A percentile compares a stretch with the other conserved stretches of the same genome.
These are phyloP conservation scores for Lupinus albus DNA, from an alignment of 306 rosid genomes.

Conservation along the genomic window DNA sequence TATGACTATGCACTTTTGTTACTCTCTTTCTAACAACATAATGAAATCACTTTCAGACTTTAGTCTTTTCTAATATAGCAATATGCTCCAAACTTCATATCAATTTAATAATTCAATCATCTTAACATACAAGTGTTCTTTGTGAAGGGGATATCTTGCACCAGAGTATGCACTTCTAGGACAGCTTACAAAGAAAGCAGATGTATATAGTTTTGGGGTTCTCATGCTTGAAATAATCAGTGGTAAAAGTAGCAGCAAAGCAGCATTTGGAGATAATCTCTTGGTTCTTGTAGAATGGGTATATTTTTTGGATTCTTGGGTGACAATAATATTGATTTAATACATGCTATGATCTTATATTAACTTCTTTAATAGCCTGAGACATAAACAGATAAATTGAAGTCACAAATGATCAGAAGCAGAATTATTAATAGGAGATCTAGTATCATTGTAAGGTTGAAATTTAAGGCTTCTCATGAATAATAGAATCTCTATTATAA, in stretches of 20 bases:
- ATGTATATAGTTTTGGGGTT: slow-evolving; percentile 86
- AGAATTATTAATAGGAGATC: background rate
- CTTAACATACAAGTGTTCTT: slow-evolving; percentile 18
- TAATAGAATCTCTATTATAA: background rate
- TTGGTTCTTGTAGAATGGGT: slow-evolving; percentile 95
- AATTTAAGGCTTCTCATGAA: slow-evolving; percentile 16
- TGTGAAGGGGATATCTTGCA: slow-evolving; percentile 83
- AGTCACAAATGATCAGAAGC: slow-evolving; percentile 9
- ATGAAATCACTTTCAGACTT: slow-evolving; percentile 6
- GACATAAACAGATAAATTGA: background rate
- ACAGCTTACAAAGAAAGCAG: slow-evolving; percentile 95
- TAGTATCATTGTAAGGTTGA: background rate
- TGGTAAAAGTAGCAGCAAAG: slow-evolving; percentile 80
- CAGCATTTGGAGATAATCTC: slow-evolving; percentile 77
- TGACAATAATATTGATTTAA: background rate
- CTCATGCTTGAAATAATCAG: slow-evolving; percentile 88
- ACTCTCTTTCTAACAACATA: background rate
- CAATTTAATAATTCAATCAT: background rate
- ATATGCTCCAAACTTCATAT: slow-evolving; percentile 1
- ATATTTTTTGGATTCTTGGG: slow-evolving; percentile 38
- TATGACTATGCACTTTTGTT: slow-evolving; percentile 8
- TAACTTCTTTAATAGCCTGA: background rate
- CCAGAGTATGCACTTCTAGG: slow-evolving; percentile 93
- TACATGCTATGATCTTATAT: slow-evolving; percentile 20
- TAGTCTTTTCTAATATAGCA: slow-evolving; percentile 2